These are phyloP conservation scores for Penicillium nordicum DNA, from an alignment of 2,329 filamentous ascomycete genomes.

Conservation along the genomic window DNA sequence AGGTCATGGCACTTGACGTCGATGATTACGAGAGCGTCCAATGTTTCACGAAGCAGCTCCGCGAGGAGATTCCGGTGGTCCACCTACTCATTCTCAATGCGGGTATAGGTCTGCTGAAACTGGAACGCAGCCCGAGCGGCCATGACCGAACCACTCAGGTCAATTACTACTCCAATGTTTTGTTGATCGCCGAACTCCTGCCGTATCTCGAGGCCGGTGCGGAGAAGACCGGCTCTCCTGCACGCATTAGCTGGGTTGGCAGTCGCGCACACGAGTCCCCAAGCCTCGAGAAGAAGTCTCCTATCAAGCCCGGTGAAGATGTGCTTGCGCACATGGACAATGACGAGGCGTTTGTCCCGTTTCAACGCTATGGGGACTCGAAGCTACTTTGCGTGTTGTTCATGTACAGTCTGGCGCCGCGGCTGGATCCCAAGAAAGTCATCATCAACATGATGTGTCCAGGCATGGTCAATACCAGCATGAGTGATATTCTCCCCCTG, in stretches of 20 bases:
- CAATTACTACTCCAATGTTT: slow-evolving; percentile 20
- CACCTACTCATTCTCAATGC: slow-evolving; percentile 29
- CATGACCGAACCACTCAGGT: slow-evolving; percentile 42
- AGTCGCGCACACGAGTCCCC: neutral
- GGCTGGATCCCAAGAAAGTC: slow-evolving; percentile 17
- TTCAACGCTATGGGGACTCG: slow-evolving; percentile 15
- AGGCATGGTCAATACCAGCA: slow-evolving; percentile 21
- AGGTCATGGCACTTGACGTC: neutral
- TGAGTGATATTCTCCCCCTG: slow-evolving; percentile 9
- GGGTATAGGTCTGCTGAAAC: slow-evolving; percentile 14
- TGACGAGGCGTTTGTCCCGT: neutral
- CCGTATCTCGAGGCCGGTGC: neutral
- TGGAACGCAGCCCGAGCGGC: slow-evolving; percentile 23
- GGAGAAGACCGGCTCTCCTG: neutral
- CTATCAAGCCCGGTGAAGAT: neutral
- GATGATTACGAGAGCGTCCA: neutral
- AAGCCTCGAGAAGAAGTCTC: neutral
- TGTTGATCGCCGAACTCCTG: neutral
- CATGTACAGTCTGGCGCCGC: slow-evolving; percentile 22
- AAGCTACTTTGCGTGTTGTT: slow-evolving; percentile 26
- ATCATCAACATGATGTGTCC: slow-evolving; percentile 30
- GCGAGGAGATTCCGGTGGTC: slow-evolving; percentile 15
- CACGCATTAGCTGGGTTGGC: neutral
- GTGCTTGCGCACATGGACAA: neutral
- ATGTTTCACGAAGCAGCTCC: slow-evolving; percentile 17